These are phyloP conservation scores for Dictyostelium citrinum DNA, from an alignment of 78 protist genomes.

Conservation along the genomic window DNA sequence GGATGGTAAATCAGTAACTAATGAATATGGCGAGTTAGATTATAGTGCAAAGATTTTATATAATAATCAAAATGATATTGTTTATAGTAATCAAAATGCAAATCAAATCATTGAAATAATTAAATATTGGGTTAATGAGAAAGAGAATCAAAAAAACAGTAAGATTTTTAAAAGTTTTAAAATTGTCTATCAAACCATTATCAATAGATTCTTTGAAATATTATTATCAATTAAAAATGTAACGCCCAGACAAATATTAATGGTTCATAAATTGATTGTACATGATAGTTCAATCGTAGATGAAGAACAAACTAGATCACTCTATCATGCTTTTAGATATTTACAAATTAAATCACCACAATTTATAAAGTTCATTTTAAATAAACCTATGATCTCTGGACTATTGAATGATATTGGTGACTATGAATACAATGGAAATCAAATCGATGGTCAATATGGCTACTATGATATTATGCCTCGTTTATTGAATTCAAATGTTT, in stretches of 20 bases:
- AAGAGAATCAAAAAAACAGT: not conserved
- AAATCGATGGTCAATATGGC: not conserved
- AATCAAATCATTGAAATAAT: not conserved
- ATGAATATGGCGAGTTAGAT: not conserved
- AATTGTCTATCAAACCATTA: not conserved
- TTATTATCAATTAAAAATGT: not conserved
- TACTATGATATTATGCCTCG: not conserved
- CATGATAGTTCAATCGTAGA: not conserved
- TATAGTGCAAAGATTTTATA: not conserved
- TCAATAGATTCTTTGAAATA: not conserved
- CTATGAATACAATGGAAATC: not conserved
- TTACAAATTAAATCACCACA: not conserved
- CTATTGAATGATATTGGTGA: not conserved
- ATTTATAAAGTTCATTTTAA: not conserved
- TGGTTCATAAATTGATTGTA: not conserved
- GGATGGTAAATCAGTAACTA: not conserved
- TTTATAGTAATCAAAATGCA: not conserved
- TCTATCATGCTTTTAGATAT: not conserved
- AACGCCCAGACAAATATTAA: not conserved
- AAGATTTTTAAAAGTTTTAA: not conserved
- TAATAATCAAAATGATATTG: not conserved
- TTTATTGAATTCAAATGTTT: not conserved
- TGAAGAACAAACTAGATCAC: not conserved
- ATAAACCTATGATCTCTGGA: not conserved
- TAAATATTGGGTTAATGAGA: not conserved